Base-by-base conservation (phyloP, 2,329 filamentous ascomycete genomes). In the Sclerotinia sclerotiorum region DNA sequence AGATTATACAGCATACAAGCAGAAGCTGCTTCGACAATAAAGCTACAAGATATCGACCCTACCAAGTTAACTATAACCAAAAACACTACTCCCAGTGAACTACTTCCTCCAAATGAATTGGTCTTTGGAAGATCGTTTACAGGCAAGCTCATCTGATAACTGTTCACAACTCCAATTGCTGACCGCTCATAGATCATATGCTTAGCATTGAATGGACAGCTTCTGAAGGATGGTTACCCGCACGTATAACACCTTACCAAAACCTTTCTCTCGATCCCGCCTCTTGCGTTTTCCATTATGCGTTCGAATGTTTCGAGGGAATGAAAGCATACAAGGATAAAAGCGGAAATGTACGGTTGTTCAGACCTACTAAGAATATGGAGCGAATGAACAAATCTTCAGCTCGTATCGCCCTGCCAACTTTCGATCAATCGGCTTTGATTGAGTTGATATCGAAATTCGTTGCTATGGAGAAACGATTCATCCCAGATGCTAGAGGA, bases 311-410 rank as follows among this genome's bases (percentile, higher is more conserved):
- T 80, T 99, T 99, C 81, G 95, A 99, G 84, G 95, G 95, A 74
- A 97, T 98, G 93, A 99, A 99, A 84, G 95, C 95, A 70, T 99
- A 99, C 86, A 96, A 94, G 81, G 93, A 97, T 82, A 87, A 85
- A 67, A 79, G 87, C 55, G 92, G 92, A 74, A 82, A 88, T 69
- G 87, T 97, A 74, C 89, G 94, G 67, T 84, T 99, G 67, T 99
- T 99, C 86, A 88, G 95, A 46, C 95, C 95, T 2, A 90, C 97
- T 79, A 95, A 88, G 86, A 99, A 99, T 84, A 98, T 98, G 94
- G 89, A 85, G 72, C 90, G 95, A 70, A 82, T 99, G 80, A 99
- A 98, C 84, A 92, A 90, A 80, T 97, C 94, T 2, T 88, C 92
- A 61, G 88, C 92, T 51, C 91, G 95, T 73, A 98, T 99, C 81